Conservation (phyloP, 2,329 filamentous ascomycete species). For the Trichophyton mentagrophytes region DNA sequence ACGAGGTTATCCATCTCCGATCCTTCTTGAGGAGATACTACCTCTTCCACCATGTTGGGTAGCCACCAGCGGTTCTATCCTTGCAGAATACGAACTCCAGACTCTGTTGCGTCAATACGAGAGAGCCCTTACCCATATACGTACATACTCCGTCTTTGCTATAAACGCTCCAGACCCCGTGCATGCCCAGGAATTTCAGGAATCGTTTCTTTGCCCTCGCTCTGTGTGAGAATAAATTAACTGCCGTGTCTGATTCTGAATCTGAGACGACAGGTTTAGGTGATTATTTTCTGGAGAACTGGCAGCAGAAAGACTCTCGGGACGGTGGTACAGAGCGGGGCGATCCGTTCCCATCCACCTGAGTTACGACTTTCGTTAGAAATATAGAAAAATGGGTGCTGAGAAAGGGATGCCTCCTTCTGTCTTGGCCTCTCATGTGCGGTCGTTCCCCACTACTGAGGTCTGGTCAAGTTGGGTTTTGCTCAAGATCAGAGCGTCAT, state of each 20-base stretch:
- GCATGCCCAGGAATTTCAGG: neutral
- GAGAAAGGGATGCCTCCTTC: neutral
- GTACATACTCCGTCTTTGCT: neutral
- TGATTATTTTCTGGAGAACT: neutral
- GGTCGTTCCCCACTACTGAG: neutral
- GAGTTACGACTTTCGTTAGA: neutral
- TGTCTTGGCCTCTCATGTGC: neutral
- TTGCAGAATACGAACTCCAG: constrained; percentile 1
- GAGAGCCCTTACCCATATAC: neutral
- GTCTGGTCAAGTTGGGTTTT: neutral
- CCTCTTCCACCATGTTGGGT: neutral
- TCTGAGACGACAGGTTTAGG: neutral
- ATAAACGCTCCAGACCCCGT: constrained; percentile 2
- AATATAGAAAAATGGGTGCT: neutral
- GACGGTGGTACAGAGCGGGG: neutral
- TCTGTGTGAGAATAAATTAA: neutral
- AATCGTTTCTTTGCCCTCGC: neutral
- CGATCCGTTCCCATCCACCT: constrained; percentile 1
- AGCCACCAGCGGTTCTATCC: neutral
- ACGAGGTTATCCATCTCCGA: neutral
- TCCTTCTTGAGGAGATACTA: neutral
- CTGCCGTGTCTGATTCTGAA: neutral
- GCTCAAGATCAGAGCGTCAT: neutral
- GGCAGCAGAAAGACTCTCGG: neutral
- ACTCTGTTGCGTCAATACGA: constrained; percentile 1